A percentile compares a stretch with the other conserved stretches of the same genome.
Conservation (phyloP, 202 grass and related monocot genomes). For the Carex sylvatica region DNA sequence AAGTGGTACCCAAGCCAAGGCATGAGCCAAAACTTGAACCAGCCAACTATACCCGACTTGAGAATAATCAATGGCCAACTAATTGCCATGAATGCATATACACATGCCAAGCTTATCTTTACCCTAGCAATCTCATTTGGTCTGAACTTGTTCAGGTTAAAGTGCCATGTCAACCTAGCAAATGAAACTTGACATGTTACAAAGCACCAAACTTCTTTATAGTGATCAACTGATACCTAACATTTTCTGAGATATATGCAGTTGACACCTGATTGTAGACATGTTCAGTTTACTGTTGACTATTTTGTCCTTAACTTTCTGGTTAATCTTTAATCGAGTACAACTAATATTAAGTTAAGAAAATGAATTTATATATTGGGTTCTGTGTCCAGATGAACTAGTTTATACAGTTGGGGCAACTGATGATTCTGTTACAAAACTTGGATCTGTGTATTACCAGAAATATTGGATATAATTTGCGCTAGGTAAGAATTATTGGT, state of each 20-base stretch:
- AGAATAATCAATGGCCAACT: conserved; percentile 95
- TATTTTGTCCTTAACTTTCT: neutral
- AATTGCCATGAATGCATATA: conserved; percentile 92
- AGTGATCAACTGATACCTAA: neutral
- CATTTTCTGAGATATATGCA: neutral
- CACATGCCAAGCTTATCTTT: conserved; percentile 89
- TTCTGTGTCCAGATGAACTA: neutral
- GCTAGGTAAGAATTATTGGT: neutral
- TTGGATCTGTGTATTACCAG: neutral
- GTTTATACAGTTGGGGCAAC: neutral
- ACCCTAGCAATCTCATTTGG: conserved; percentile 80
- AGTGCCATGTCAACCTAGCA: conserved; percentile 86
- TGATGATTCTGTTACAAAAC: neutral
- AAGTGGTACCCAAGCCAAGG: conserved; percentile 97
- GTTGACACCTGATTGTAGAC: neutral
- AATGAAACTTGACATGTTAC: conserved; percentile 7
- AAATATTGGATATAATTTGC: neutral
- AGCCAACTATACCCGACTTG: conserved; percentile 69
- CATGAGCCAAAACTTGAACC: conserved; percentile 99
- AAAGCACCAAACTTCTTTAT: neutral
- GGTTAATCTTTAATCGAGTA: neutral
- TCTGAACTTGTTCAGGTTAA: conserved; percentile 81
- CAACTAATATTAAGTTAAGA: neutral
- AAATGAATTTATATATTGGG: neutral
- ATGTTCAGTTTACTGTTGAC: neutral